These are phyloP conservation scores for Rosa lucieae DNA, from an alignment of 306 rosid species.

Conservation along the genomic window DNA sequence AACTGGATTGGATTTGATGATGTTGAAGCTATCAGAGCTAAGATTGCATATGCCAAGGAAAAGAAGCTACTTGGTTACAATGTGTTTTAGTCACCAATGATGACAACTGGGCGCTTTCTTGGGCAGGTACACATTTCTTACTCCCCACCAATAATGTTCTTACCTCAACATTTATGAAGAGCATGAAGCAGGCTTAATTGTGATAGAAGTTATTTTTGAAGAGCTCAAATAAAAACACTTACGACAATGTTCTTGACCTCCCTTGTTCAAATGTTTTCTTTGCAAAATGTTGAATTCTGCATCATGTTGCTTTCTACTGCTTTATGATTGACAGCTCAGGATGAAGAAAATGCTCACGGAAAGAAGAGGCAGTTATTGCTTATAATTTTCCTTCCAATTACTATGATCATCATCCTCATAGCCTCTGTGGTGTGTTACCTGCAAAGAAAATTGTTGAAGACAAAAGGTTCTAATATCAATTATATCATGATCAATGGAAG, in stretches of 20 bases:
- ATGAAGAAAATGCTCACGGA: conserved; percentile 15
- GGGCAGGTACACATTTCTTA: conserved; percentile 28
- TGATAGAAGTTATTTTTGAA: background rate
- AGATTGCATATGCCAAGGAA: conserved; percentile 41
- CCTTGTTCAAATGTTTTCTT: too few species aligned
- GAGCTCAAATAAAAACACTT: background rate
- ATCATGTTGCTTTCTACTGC: background rate
- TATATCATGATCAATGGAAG: background rate
- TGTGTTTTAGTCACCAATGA: conserved; percentile 37
- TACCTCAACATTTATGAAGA: background rate
- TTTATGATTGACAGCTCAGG: conserved; percentile 22
- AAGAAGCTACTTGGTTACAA: conserved; percentile 34
- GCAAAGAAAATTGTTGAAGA: conserved; percentile 13
- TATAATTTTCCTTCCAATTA: conserved; percentile 21
- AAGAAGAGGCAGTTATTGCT: conserved; percentile 14
- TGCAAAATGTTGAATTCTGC: background rate
- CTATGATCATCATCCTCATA: conserved; percentile 14
- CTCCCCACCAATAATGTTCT: background rate
- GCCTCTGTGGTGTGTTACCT: conserved; percentile 13
- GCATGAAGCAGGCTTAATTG: background rate
- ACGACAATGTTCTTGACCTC: background rate
- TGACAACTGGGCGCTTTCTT: conserved; percentile 45
- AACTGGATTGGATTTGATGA: conserved; percentile 50
- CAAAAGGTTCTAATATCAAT: conserved; percentile 16
- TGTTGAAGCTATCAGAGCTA: conserved; percentile 33